Evolutionary conservation across 352 stramenopile species (phyloP).

Genomic region (Pythium myriotylum): DNA sequence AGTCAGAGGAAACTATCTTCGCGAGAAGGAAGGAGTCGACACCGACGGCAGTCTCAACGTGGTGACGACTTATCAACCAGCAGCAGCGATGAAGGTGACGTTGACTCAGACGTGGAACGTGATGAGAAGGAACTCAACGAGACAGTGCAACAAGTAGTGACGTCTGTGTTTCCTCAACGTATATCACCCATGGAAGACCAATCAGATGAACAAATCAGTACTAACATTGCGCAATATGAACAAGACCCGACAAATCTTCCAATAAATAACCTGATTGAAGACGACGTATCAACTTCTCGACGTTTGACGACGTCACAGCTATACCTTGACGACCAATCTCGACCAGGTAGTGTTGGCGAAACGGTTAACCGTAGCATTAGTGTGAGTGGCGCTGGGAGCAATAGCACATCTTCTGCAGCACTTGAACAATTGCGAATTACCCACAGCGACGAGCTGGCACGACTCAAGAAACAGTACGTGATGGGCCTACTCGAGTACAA

Average conservation of each 20-base stretch:
- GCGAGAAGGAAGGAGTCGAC: neutral
- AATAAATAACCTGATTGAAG: constrained; percentile 13
- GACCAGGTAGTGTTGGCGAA: neutral
- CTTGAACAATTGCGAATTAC: constrained; percentile 41
- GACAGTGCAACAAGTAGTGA: constrained; percentile 51
- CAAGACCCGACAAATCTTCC: constrained; percentile 32
- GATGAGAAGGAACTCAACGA: constrained; percentile 57
- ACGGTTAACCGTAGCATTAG: neutral
- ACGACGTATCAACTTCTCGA: constrained; percentile 5
- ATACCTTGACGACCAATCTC: neutral
- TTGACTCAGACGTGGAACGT: constrained; percentile 37
- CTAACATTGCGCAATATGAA: constrained; percentile 60
- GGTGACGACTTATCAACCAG: constrained; percentile 53
- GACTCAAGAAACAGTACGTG: constrained; percentile 66
- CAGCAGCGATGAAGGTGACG: constrained; percentile 44
- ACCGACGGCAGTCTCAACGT: neutral
- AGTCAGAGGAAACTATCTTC: neutral
- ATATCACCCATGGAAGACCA: constrained; percentile 28
- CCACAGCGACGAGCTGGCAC: constrained; percentile 45
- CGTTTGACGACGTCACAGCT: neutral
- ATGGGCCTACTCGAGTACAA: constrained; percentile 68
- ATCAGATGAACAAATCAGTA: constrained; percentile 40
- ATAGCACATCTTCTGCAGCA: constrained; percentile 15
- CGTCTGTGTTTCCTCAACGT: constrained; percentile 45
- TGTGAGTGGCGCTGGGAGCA: neutral